phyloP scores from a whole-genome alignment of 1,139 yeast genomes.

The Protomyces lactucae-debilis region DNA sequence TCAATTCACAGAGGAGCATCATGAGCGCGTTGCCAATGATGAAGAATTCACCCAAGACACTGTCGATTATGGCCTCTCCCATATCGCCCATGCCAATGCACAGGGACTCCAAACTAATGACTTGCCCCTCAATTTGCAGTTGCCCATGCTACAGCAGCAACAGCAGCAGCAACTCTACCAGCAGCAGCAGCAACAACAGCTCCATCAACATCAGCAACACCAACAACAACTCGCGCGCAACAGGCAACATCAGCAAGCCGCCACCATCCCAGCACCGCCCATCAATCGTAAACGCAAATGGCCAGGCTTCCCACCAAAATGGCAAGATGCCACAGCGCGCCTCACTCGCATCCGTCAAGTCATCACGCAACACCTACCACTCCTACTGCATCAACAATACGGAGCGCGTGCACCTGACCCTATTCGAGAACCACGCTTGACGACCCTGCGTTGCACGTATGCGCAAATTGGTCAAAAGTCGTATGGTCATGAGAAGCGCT shows the following conservation, averaged over 20 bases:
- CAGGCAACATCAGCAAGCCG: not conserved
- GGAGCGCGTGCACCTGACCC: not conserved
- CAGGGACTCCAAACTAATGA: not conserved
- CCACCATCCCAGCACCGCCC: not conserved
- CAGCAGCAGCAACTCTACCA: not conserved
- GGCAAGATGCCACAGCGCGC: constrained; percentile 1
- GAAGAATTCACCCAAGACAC: not conserved
- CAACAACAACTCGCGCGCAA: not conserved
- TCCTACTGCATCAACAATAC: not conserved
- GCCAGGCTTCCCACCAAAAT: not conserved
- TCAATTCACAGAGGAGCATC: not conserved
- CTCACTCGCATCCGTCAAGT: not conserved
- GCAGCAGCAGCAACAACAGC: not conserved
- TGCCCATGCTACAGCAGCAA: not conserved
- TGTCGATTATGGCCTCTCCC: not conserved
- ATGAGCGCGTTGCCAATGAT: not conserved
- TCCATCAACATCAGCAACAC: not conserved
- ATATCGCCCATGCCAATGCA: not conserved
- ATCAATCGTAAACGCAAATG: constrained; percentile 8
- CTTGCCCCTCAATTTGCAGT: not conserved
- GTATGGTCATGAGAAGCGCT: constrained; percentile 27
- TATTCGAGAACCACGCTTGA: not conserved
- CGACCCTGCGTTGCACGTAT: constrained; percentile 6
- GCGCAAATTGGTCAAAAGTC: constrained; percentile 28
- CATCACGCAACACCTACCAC: not conserved